A percentile compares a stretch with the other conserved stretches of the same genome.
These are phyloP conservation scores for Linum trigynum DNA, from an alignment of 345 rosid species.

Conservation along the genomic window DNA sequence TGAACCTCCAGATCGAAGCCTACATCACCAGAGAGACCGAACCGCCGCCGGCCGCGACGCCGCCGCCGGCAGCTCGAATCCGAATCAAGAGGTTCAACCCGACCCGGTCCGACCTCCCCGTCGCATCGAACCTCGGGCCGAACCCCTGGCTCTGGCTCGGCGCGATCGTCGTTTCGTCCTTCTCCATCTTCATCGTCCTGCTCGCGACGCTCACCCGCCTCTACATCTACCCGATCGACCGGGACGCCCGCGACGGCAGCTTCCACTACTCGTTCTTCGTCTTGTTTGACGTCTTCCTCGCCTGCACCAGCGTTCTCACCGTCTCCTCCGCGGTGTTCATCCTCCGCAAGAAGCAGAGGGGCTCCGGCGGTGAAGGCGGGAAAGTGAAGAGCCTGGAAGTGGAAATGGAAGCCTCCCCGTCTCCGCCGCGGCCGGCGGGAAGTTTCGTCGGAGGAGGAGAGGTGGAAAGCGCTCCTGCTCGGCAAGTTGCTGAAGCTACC, in stretches of 20 bases:
- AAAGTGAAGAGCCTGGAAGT: neutral
- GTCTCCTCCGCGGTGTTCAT: neutral
- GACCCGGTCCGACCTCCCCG: conserved; percentile 13
- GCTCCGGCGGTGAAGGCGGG: neutral
- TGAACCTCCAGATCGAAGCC: conserved; percentile 19
- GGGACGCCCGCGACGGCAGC: neutral
- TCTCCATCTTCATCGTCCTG: conserved; percentile 12
- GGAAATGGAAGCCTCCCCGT: neutral
- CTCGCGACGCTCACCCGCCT: conserved; percentile 11
- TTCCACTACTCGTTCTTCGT: conserved; percentile 17
- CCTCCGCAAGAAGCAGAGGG: neutral
- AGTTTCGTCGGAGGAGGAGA: neutral
- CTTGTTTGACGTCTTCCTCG: neutral
- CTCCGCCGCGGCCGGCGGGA: neutral
- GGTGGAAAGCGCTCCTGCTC: neutral
- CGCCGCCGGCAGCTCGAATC: conserved; percentile 1
- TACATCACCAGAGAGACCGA: conserved; percentile 17
- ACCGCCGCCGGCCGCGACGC: conserved; percentile 4
- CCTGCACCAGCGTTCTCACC: neutral
- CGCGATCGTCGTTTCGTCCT: conserved; percentile 14
- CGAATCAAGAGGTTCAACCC: conserved; percentile 18
- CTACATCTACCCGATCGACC: conserved; percentile 17
- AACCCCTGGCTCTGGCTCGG: conserved; percentile 21
- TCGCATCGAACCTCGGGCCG: conserved; percentile 10
- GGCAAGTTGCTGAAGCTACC: neutral